Conservation (phyloP, 106 monocot species). For the Gastrodia elata region DNA sequence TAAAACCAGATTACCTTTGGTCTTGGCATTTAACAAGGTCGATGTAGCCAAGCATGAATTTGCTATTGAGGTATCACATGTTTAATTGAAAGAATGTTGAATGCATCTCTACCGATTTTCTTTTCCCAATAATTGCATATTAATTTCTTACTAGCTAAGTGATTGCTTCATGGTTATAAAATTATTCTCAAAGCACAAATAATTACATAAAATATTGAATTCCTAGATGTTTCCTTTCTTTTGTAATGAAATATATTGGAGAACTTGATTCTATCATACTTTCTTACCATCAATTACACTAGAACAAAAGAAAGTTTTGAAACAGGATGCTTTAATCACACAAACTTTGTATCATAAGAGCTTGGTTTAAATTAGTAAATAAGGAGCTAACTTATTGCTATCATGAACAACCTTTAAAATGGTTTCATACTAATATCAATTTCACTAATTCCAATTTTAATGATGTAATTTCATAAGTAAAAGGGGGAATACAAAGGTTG, state of each 20-base stretch:
- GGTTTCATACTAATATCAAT: neutral
- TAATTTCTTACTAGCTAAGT: neutral
- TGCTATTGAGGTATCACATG: constrained; percentile 64
- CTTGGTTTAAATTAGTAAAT: neutral
- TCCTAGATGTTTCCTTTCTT: neutral
- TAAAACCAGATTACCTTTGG: constrained; percentile 86
- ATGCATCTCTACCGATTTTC: neutral
- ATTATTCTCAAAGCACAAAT: neutral
- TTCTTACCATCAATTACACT: neutral
- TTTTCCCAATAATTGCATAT: neutral
- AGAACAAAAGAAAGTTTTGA: neutral
- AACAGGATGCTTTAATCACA: neutral
- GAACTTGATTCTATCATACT: neutral
- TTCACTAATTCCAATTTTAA: no score
- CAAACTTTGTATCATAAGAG: neutral
- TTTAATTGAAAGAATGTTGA: neutral
- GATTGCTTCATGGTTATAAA: neutral
- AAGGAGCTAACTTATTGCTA: neutral
- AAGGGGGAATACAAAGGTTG: no score
- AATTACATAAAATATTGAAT: neutral
- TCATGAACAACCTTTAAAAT: neutral
- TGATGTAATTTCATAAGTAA: no score
- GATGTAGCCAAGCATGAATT: constrained; percentile 96
- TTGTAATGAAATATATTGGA: neutral
- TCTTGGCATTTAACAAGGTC: constrained; percentile 84